Base-by-base conservation (phyloP, 2,329 filamentous ascomycete genomes). In the Orbilia quercus region DNA sequence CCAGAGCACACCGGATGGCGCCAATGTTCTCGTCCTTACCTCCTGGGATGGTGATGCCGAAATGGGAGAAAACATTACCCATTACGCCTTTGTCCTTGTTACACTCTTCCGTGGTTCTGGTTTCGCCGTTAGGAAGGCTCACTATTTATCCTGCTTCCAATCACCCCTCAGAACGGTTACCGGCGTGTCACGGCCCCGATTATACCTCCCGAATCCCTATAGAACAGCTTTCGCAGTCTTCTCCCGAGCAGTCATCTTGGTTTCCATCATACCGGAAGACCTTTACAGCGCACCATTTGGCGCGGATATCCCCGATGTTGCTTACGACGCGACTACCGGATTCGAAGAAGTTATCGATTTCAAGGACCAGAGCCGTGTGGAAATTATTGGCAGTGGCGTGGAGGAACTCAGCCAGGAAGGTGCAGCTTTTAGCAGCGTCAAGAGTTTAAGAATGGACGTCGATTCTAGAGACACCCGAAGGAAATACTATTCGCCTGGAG, bases 301-400 rank as follows among this genome's bases (percentile, higher is more conserved):
- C 7, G 53, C 62, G 5, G 34, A 31, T 25, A 60, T 73, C 14
- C 69, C 69, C 2, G 69, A 73, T 18, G 69, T 73, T 23, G 40
- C 69, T 5, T 66, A 57, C 25, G 69, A 73, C 38, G 55, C 69
- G 20, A 86, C 87, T 0, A 82, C 88, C 16, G 85, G 88, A 0
- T 97, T 93, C 77, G 92, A 98, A 79, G 95, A 99, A 80, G 88
- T 91, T 1, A 84, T 99, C 36, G 90, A 93, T 77, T 89, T 99
- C 67, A 87, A 89, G 23, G 84, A 85, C 74, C 87, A 89, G 62
- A 83, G 86, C 25, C 83, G 86, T 14, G 83, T 89, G 23, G 88
- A 90, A 77, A 85, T 90, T 65, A 82, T 89, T 14, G 86, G 86
- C 2, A 88, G 86, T 11, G 87, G 89, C 2, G 83, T 86, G 18